These are phyloP conservation scores for Fusarium nodosum DNA, from an alignment of 2,329 filamentous ascomycete genomes.

Conservation along the genomic window DNA sequence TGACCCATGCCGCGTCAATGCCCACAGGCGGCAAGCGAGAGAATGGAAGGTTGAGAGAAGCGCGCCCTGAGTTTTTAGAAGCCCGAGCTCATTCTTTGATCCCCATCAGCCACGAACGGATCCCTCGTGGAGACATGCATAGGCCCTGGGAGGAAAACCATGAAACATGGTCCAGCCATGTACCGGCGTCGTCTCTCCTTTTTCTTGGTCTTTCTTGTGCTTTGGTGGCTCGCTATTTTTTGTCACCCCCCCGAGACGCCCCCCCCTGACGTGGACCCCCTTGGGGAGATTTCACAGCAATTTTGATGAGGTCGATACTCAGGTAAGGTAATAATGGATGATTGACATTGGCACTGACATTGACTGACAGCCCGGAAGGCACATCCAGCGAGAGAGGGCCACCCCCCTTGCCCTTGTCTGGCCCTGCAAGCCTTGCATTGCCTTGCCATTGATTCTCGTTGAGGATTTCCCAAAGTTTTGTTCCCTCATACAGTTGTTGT, in stretches of 20 bases:
- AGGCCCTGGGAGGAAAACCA: constrained; percentile 40
- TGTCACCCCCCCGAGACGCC: constrained; percentile 37
- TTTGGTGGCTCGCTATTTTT: constrained; percentile 37
- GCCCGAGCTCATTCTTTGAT: constrained; percentile 35
- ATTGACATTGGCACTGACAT: constrained; percentile 21
- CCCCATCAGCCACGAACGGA: constrained; percentile 30
- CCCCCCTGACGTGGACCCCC: constrained; percentile 25
- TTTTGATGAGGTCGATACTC: constrained; percentile 43
- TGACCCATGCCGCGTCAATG: constrained; percentile 33
- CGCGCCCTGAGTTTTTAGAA: constrained; percentile 36
- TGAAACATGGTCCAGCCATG: constrained; percentile 45
- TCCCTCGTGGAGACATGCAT: constrained; percentile 44
- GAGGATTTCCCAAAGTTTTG: constrained; percentile 32
- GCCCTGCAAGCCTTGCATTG: constrained; percentile 28
- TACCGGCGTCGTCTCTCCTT: constrained; percentile 36
- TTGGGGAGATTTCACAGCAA: constrained; percentile 39
- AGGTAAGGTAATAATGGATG: constrained; percentile 32
- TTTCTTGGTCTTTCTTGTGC: constrained; percentile 28
- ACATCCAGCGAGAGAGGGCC: constrained; percentile 7
- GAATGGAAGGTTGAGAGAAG: constrained; percentile 38
- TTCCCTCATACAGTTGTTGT: constrained; percentile 23
- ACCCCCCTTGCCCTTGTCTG: constrained; percentile 33
- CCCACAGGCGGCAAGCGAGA: constrained; percentile 31
- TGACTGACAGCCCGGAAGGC: constrained; percentile 20
- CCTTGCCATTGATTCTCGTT: constrained; percentile 14